Evolutionary conservation across 352 stramenopile species (phyloP).

Genomic region (Phytophthora sp.): DNA sequence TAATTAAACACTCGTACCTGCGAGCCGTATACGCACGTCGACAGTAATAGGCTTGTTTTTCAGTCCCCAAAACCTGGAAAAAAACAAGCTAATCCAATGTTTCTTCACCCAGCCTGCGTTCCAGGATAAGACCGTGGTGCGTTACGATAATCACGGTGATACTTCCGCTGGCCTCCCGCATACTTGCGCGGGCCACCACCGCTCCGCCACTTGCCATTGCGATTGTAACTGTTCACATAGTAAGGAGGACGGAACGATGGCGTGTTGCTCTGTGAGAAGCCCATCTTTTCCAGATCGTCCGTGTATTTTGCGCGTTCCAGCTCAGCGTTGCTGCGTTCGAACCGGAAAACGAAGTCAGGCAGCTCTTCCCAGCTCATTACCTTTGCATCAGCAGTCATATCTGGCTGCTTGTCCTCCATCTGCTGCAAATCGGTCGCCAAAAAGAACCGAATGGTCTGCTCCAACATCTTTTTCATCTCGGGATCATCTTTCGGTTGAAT

Average conservation of each 20-base stretch:
- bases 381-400: conserved; percentile 64
- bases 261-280: conserved; percentile 55
- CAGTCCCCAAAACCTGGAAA: too few relatives aligned
- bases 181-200: conserved; percentile 52
- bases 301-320: conserved; percentile 68
- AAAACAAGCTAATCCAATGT: conserved; percentile 9
- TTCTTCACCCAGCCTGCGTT: conserved; percentile 43
- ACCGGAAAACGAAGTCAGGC: conserved; percentile 74
- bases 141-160: conserved; percentile 41
- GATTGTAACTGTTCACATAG: conserved; percentile 53
- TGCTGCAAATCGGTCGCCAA: conserved; percentile 85
- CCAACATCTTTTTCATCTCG: conserved; percentile 70
- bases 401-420: conserved; percentile 72
- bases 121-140: conserved; percentile 26
- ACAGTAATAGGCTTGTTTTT: conserved; percentile 9
- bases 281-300: conserved; percentile 64
- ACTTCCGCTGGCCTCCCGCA: conserved; percentile 51
- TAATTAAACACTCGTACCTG: conserved; percentile 1
- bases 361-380: conserved; percentile 70
- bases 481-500: conserved; percentile 64
- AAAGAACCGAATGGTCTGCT: conserved; percentile 86
- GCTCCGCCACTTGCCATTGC: conserved; percentile 57
- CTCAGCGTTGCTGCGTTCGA: conserved; percentile 49
- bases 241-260: conserved; percentile 54
- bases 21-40: conserved; percentile 28